Base-by-base conservation (phyloP, 2,329 filamentous ascomycete species). In the Chrysoporthe puriensis region DNA sequence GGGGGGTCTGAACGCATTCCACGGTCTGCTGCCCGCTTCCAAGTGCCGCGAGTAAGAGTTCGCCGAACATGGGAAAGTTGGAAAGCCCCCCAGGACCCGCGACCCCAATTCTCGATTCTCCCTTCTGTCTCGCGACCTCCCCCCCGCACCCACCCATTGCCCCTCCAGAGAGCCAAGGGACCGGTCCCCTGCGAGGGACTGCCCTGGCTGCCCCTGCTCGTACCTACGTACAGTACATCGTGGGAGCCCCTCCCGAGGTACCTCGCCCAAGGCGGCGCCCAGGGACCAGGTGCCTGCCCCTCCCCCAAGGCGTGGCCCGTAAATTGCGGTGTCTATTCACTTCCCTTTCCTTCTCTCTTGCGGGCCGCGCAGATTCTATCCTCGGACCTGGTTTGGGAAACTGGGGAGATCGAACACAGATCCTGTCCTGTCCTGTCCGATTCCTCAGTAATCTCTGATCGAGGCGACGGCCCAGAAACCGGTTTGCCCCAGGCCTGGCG, bases 61-160 rank as follows among this genome's bases (percentile, higher is more conserved):
- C 59, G 42, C 59, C 59, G 16, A 61, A 32, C 59, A 61, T 61
- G 59, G 59, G 59, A 61, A 61, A 61, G 59, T 61, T 61, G 21
- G 2, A 3, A 46, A 48, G 18, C 43, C 21, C 59, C 48, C 13
- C 59, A 14, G 16, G 59, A 21, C 59, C 42, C 59, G 16, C 42
- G 42, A 61, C 59, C 59, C 57, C 59, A 48, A 44, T 61, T 61
- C 21, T 61, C 59, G 59, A 61, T 48, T 61, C 43, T 48, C 42
- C 59, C 59, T 61, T 61, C 59, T 61, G 21, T n/a, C 43, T n/a
- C 42, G 34, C 59, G 59, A 61, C 59, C 14, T 18, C 43, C 59
- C 59, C 58, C 58, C 32, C 21, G 42, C 26, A 60, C 18, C 42
- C 34, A 21, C n/a, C n/a, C 42, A 16, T 11, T 18, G n/a, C 43